Evolutionary conservation across 2,329 filamentous ascomycete species (phyloP).

Genomic region (Beauveria medogensis): DNA sequence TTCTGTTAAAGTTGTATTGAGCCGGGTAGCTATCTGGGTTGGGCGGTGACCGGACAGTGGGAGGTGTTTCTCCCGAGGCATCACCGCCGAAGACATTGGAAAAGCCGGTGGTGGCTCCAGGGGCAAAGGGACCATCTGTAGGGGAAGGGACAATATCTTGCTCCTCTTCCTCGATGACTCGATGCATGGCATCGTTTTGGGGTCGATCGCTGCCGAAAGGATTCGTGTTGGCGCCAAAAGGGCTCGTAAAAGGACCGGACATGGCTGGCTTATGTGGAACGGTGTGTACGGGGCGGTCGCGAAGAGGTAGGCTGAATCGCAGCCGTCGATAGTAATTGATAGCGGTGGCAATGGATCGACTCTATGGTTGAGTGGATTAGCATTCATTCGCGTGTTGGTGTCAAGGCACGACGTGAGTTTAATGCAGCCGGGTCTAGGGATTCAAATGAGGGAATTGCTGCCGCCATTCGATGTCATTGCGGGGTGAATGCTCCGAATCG

Average conservation of each 20-base stretch:
- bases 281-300: not conserved
- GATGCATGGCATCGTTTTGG: slow-evolving; percentile 33
- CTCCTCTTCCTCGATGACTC: slow-evolving; percentile 76
- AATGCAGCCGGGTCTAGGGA: not conserved
- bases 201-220: slow-evolving; percentile 55
- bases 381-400: not conserved
- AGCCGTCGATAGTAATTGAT: not conserved
- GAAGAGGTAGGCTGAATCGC: not conserved
- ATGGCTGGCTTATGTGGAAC: slow-evolving; percentile 32
- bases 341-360: not conserved
- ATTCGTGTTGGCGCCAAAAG: slow-evolving; percentile 59
- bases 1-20: slow-evolving; percentile 88
- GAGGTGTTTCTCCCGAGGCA: slow-evolving; percentile 37
- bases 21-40: slow-evolving; percentile 69
- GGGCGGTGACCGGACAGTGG: slow-evolving; percentile 39
- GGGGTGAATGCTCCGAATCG: not conserved
- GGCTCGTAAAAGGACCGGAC: slow-evolving; percentile 73
- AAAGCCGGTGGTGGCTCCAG: slow-evolving; percentile 36
- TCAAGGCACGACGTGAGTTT: not conserved
- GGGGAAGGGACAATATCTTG: slow-evolving; percentile 68
- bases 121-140: slow-evolving; percentile 51
- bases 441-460: not conserved
- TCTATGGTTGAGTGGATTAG: not conserved
- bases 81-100: slow-evolving; percentile 47
- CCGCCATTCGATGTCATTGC: not conserved